Evolutionary conservation across 2,329 filamentous ascomycete species (phyloP), one percentile per base, ranked within the genome.

Genomic region (Trichoderma arundinaceum): DNA sequence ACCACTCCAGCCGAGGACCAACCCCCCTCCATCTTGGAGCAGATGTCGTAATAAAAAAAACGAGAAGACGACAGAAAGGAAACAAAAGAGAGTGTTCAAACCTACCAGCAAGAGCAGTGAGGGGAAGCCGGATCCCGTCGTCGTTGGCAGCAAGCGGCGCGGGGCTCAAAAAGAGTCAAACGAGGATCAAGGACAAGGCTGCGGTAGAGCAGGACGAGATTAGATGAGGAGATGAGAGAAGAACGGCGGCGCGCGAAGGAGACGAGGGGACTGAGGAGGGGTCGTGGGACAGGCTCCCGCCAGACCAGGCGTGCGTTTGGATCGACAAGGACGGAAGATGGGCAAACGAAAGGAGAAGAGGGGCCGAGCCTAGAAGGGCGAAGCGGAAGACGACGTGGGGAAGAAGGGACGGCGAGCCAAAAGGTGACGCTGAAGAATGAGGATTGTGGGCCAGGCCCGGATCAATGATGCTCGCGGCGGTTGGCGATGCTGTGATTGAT

Each of bases 181-280:
- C 46, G 54, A 52, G 64, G 51, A 65, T 32, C 28, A 35, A 38
- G 15, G 48, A 41, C 56, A 38, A 54, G 43, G 41, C 65, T 57
- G 59, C 44, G 54, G 51, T 13, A 48, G 44, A 38, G 39, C 51
- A 54, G 43, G 64, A 49, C 51, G 49, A 56, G 57, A 61, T 54
- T 60, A 66, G 65, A 39, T 61, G 63, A 66, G 51, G 52, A 51
- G 59, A 52, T 44, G 57, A 64, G 28, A 54, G 48, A 54, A 46
- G 46, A 59, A 38, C 54, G 39, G 38, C 28, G 54, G 43, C 28
- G 62, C 53, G 28, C 38, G 44, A 63, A 53, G 33, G 43, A 12
- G 39, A 38, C 35, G 46, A 22, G 44, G 43, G 19, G 59, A 12
- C 22, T n/a, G 65, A 66, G 65, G 65, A 66, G 65, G 65, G 65